Evolutionary conservation across 73 alveolate species (phyloP).

Genomic region (Durusdinium trenchii): DNA sequence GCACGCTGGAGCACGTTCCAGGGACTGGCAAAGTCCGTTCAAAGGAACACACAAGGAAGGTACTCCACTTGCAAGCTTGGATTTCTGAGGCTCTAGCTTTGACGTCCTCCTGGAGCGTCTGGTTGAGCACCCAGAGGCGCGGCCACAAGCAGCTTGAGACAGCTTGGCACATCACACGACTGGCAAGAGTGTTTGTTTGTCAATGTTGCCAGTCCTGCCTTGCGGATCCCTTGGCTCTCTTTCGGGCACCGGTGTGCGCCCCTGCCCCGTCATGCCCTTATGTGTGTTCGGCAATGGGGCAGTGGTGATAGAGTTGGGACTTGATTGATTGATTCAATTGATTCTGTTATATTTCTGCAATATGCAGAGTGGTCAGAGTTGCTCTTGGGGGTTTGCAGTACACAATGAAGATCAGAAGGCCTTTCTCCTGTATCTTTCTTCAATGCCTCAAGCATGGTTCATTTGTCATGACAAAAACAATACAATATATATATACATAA

Average conservation of each 20-base stretch:
- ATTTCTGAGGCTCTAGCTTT: conserved; percentile 56
- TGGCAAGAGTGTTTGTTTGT: background rate
- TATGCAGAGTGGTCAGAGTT: background rate
- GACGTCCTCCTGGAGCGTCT: conserved; percentile 62
- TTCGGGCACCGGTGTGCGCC: conserved; percentile 79
- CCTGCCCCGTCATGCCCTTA: conserved; percentile 67
- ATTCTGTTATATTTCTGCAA: background rate
- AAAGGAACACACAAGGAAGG: too few relatives aligned
- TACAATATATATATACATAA: too few relatives aligned
- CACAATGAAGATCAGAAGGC: too few relatives aligned
- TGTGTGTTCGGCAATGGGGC: background rate
- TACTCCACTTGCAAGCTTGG: background rate
- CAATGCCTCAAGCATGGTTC: too few relatives aligned
- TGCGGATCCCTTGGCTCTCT: conserved; percentile 90
- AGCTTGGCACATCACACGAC: background rate
- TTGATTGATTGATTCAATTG: too few relatives aligned
- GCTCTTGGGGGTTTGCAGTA: background rate
- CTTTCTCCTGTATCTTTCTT: too few relatives aligned
- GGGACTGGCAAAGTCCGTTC: background rate
- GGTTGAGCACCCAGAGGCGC: conserved; percentile 90
- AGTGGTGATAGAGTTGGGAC: too few relatives aligned
- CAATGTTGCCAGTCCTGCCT: conserved; percentile 53
- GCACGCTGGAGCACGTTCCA: background rate
- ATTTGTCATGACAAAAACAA: too few relatives aligned
- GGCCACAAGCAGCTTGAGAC: background rate